A percentile compares a stretch with the other conserved stretches of the same genome.
These are phyloP conservation scores for Globisporangium mamillatum DNA, from an alignment of 352 stramenopile genomes.

Conservation along the genomic window DNA sequence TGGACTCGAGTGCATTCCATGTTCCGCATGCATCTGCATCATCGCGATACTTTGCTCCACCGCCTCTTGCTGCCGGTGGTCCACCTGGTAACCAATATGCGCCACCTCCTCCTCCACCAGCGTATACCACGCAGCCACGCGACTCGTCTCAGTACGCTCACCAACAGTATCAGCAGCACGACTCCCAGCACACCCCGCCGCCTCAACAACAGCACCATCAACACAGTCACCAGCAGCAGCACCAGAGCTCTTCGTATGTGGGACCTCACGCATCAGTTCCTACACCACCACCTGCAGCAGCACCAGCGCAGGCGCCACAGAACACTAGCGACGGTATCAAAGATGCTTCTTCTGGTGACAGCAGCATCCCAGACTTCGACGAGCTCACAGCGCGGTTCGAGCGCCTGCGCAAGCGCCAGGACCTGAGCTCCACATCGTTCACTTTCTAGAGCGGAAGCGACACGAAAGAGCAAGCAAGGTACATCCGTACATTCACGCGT, in stretches of 20 bases:
- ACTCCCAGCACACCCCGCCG: conserved; percentile 6
- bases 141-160: conserved; percentile 8
- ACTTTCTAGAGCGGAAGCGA: conserved; percentile 44
- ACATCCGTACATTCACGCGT: not conserved
- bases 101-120: conserved; percentile 6
- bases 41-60: conserved; percentile 24
- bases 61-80: conserved; percentile 9
- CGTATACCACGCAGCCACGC: conserved; percentile 18
- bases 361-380: conserved; percentile 87
- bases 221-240: conserved; percentile 1
- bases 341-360: conserved; percentile 17
- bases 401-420: conserved; percentile 76
- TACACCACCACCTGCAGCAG: conserved; percentile 7
- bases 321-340: conserved; percentile 7
- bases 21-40: conserved; percentile 19
- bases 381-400: conserved; percentile 93
- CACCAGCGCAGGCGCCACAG: not conserved
- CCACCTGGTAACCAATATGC: conserved; percentile 7
- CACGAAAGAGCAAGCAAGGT: not conserved
- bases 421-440: conserved; percentile 59
- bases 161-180: conserved; percentile 20
- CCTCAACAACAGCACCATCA: conserved; percentile 19
- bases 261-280: conserved; percentile 5
- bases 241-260: conserved; percentile 17
- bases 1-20: conserved; percentile 9